These are phyloP conservation scores for Dicorynia guianensis DNA, from an alignment of 306 rosid genomes.

Conservation along the genomic window DNA sequence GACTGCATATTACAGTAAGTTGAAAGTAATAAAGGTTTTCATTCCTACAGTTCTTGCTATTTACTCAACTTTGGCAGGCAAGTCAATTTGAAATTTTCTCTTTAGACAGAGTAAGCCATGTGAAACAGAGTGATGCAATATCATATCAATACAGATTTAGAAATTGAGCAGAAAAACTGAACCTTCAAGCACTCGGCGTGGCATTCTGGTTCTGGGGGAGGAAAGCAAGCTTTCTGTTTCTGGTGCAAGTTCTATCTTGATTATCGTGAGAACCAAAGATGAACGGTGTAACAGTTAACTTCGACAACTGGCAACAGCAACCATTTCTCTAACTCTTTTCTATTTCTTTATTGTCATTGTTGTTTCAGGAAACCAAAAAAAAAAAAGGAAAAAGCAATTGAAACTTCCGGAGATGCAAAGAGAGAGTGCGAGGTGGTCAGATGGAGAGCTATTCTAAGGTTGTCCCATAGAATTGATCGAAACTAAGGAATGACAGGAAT, in stretches of 20 bases:
- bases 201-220: constrained; percentile 50
- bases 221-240: constrained; percentile 29
- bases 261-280: constrained; percentile 30
- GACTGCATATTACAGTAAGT: no score
- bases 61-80: no score
- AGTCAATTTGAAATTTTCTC: no score
- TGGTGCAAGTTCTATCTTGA: constrained; percentile 23
- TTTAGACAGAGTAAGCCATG: not conserved
- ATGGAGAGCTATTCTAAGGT: constrained; percentile 12
- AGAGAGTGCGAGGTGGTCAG: no score
- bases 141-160: not conserved
- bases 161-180: constrained; percentile 12
- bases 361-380: constrained; percentile 7
- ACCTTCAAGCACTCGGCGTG: constrained; percentile 62
- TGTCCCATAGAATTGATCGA: constrained; percentile 46
- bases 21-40: no score
- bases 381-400: not conserved
- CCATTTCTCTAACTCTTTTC: constrained; percentile 15
- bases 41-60: no score
- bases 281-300: not conserved
- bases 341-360: constrained; percentile 24
- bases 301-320: constrained; percentile 45
- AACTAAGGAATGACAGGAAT: constrained; percentile 30
- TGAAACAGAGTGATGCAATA: not conserved
- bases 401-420: not conserved